phyloP scores from a whole-genome alignment of 192 early-diverging fungal species.

The Dissophora ornata region DNA sequence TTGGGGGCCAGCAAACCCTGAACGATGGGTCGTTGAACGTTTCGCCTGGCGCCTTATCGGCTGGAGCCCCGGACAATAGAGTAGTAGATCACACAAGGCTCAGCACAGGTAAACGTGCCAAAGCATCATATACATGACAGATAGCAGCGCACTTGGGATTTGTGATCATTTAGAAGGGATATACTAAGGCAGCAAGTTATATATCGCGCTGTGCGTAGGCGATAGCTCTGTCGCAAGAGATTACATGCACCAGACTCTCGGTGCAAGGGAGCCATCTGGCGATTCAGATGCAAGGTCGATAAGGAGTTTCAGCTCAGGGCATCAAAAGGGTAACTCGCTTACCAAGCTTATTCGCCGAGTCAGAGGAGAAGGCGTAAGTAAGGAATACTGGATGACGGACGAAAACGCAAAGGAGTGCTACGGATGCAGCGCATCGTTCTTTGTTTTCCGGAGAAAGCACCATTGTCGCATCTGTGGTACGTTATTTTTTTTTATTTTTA shows the following conservation, averaged over 20 bases:
- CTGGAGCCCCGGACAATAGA: neutral
- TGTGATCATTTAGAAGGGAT: no score
- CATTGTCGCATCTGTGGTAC: slow-evolving; percentile 87
- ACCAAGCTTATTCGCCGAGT: slow-evolving; percentile 62
- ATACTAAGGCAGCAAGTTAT: no score
- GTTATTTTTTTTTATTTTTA: slow-evolving; percentile 9
- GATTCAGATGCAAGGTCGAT: slow-evolving; percentile 61
- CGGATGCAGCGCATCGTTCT: slow-evolving; percentile 81
- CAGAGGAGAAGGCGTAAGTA: slow-evolving; percentile 64
- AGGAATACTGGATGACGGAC: slow-evolving; percentile 87
- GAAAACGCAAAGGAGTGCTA: slow-evolving; percentile 86
- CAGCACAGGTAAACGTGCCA: slow-evolving; percentile 31
- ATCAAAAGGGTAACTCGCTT: slow-evolving; percentile 60
- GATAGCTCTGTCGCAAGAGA: slow-evolving; percentile 34
- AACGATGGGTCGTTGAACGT: neutral
- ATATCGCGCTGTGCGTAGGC: no score
- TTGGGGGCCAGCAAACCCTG: slow-evolving; percentile 33
- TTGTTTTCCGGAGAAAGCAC: slow-evolving; percentile 76
- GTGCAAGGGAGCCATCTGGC: slow-evolving; percentile 26
- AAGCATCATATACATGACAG: no score
- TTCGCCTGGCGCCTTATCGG: neutral
- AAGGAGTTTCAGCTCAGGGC: slow-evolving; percentile 56
- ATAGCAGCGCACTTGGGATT: no score
- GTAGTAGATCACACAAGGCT: slow-evolving; percentile 22
- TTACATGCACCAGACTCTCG: slow-evolving; percentile 39